Base-by-base conservation (phyloP, 2,329 filamentous ascomycete species). In the Davidsoniella eucalypti region DNA sequence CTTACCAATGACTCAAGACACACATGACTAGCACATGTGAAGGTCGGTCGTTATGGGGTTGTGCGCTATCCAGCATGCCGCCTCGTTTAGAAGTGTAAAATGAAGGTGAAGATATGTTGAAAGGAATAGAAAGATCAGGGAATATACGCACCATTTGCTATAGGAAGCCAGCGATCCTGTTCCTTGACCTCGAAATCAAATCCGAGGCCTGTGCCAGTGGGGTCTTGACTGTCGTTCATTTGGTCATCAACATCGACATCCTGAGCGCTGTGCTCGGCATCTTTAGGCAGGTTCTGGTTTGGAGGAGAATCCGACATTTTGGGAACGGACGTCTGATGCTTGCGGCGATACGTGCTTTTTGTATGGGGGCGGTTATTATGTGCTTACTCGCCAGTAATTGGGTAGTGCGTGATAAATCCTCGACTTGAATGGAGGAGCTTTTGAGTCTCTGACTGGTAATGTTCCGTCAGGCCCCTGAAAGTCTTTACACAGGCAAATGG, bases 141-240 rank as follows among this genome's bases (percentile, higher is more conserved):
- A 57, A 57, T 60, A 37, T 68, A 92, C 92, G 78, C 78, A 98
- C 92, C 92, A 87, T 98, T 98, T 71, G 92, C 92, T 78, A 98
- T 98, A 66, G 92, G 92, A 66, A 98, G 78, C 92, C 92, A 98
- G 75, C 92, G 76, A 70, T 98, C 92, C 70, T 98, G 92, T 70
- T 98, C 92, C 76, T 96, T 96, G 69, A 96, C 90, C 71, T 96
- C 90, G 66, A 95, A 94, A 72, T 96, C 90, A 65, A 87, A 87
- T 68, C 72, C 80, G 68, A 83, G 75, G 66, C 76, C 82, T 67
- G 75, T 75, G 66, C 75, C 73, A 72, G 87, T 82, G 80, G 78
- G 76, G 71, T 85, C 82, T 68, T 81, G 77, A 70, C 75, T 71
- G 67, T 87, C 84, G 72, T 93, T 87, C 85, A 94, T 93, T 78